Conservation (phyloP, 179 eudicot species). For the Sideroxylon spinosum region DNA sequence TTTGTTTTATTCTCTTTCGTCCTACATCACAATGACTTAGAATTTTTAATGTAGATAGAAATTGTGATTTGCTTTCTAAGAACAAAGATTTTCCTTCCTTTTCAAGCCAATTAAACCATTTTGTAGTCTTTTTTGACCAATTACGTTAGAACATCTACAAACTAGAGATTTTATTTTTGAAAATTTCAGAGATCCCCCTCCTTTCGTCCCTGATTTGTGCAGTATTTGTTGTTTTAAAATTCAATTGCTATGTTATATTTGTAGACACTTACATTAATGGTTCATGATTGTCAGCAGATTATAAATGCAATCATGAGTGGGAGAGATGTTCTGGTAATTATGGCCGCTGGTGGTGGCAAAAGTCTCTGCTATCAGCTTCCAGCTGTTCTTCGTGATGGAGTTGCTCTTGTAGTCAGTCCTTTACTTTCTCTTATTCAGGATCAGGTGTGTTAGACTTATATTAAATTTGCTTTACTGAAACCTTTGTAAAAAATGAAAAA, state of each 20-base stretch:
- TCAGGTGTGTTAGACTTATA: slow-evolving; percentile 53
- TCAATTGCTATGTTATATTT: background rate
- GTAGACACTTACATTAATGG: slow-evolving; percentile 14
- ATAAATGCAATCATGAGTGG: slow-evolving; percentile 88
- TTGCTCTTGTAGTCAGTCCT: slow-evolving; percentile 91
- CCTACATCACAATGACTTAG: no score
- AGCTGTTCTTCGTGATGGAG: slow-evolving; percentile 75
- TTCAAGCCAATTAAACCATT: no score
- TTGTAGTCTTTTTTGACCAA: no score
- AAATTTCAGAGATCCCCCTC: no score
- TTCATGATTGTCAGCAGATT: slow-evolving; percentile 42
- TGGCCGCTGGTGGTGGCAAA: slow-evolving; percentile 99
- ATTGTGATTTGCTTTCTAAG: no score
- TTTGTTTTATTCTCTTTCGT: no score
- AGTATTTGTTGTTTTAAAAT: background rate
- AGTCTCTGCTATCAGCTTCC: slow-evolving; percentile 99
- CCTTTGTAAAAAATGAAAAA: background rate
- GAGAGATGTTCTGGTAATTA: slow-evolving; percentile 88
- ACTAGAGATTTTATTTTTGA: no score
- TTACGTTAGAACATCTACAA: no score
- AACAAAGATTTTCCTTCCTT: no score
- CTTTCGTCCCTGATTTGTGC: background rate
- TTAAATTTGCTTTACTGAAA: background rate
- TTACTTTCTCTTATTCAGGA: slow-evolving; percentile 96
- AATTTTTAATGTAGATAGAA: no score